Evolutionary conservation across 2,329 filamentous ascomycete genomes (phyloP).

Genomic region (Chaetomium olivaceum): DNA sequence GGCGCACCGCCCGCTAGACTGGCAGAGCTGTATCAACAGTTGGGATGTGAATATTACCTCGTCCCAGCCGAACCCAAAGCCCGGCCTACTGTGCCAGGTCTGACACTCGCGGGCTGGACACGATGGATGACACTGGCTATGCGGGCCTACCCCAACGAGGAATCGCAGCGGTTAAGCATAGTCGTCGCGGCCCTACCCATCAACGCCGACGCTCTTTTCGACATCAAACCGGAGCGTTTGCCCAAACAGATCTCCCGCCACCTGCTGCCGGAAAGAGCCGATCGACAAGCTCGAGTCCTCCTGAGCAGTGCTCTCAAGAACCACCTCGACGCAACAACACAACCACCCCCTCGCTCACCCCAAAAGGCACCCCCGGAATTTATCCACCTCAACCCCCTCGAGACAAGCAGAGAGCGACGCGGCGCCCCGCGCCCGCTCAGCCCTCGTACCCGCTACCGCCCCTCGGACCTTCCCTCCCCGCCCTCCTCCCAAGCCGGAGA

Average conservation of each 20-base stretch:
- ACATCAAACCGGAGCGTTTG: constrained; percentile 68
- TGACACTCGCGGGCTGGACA: constrained; percentile 68
- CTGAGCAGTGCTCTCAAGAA: constrained; percentile 59
- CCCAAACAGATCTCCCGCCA: constrained; percentile 76
- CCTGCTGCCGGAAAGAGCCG: constrained; percentile 64
- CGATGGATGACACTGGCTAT: constrained; percentile 73
- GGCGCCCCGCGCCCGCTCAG: background rate
- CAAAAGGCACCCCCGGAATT: background rate
- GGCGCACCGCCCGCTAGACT: constrained; percentile 51
- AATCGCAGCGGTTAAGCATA: constrained; percentile 68
- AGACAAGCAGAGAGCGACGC: background rate
- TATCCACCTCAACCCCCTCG: background rate
- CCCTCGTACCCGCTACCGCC: constrained; percentile 19
- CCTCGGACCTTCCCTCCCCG: constrained; percentile 1
- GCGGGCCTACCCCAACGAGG: constrained; percentile 72
- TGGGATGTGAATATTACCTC: constrained; percentile 64
- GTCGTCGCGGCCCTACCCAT: constrained; percentile 73
- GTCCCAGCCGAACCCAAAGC: constrained; percentile 55
- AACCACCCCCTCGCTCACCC: background rate
- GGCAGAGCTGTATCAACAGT: constrained; percentile 56
- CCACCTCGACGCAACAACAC: background rate
- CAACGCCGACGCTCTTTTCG: constrained; percentile 50
- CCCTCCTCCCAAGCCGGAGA: constrained; percentile 8
- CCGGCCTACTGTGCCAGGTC: constrained; percentile 60
- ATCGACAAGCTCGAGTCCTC: constrained; percentile 58